These are phyloP conservation scores for Phellopilus nigrolimitatus DNA, from an alignment of 1,284 basidiomycete species.

Conservation along the genomic window DNA sequence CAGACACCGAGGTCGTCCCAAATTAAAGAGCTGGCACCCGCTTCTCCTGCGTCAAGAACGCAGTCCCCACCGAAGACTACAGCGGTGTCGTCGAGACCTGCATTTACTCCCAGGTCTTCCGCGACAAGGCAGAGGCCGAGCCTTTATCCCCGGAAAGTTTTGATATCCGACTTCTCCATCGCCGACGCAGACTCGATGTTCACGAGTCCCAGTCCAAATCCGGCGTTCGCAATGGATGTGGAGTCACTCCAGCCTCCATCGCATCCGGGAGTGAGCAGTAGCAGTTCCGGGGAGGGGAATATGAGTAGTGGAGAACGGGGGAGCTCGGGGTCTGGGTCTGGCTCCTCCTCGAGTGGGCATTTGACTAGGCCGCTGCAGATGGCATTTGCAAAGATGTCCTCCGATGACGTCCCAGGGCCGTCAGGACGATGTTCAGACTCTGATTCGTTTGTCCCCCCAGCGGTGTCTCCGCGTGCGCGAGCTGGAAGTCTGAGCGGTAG, in stretches of 20 bases:
- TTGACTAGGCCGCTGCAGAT: conserved; percentile 8
- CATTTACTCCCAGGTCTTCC: not conserved
- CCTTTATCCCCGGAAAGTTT: not conserved
- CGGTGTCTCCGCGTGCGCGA: not conserved
- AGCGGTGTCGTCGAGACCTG: not conserved
- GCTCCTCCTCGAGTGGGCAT: conserved; percentile 25
- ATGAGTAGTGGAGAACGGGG: conserved; percentile 9
- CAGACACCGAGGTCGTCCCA: not conserved
- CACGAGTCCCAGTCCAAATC: conserved; percentile 11
- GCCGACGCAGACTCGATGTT: conserved; percentile 21
- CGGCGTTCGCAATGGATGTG: conserved; percentile 20
- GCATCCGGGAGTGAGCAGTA: conserved; percentile 1
- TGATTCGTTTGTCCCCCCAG: not conserved
- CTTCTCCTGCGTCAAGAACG: not conserved
- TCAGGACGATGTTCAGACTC: conserved; percentile 11
- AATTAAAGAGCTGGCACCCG: not conserved
- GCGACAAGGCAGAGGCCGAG: not conserved
- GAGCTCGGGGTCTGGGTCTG: conserved; percentile 20
- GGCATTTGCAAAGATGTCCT: conserved; percentile 14
- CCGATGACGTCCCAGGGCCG: conserved; percentile 9
- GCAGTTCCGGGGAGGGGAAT: conserved; percentile 13
- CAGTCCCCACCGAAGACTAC: no score
- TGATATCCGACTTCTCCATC: conserved; percentile 17
- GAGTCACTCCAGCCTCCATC: conserved; percentile 3
- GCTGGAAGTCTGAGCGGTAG: conserved; percentile 4